These are phyloP conservation scores for Tuber umbilicatum DNA, from an alignment of 495 filamentous ascomycete genomes.

Conservation along the genomic window DNA sequence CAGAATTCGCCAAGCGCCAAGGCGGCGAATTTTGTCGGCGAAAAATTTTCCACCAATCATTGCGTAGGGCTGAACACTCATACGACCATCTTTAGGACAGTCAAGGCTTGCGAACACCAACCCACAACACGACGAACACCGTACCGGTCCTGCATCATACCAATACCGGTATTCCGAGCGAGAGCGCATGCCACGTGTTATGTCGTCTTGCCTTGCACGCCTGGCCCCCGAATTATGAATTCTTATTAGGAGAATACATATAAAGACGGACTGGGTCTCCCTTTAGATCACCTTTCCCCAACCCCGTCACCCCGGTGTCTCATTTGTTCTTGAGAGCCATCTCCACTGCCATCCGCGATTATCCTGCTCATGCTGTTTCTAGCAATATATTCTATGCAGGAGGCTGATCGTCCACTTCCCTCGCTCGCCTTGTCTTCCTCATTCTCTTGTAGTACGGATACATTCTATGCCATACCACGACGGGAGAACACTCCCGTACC, in stretches of 20 bases:
- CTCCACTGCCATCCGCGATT: neutral
- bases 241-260: neutral
- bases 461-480: neutral
- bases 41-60: conserved; percentile 12
- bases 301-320: neutral
- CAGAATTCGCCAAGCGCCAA: conserved; percentile 7
- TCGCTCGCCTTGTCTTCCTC: neutral
- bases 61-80: neutral
- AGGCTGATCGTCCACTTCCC: neutral
- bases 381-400: neutral
- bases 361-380: neutral
- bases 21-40: conserved; percentile 8
- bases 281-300: neutral
- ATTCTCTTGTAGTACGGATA: neutral
- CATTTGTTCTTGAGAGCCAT: neutral
- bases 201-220: neutral
- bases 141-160: neutral
- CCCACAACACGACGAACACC: no score
- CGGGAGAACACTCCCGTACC: neutral
- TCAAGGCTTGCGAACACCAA: no score
- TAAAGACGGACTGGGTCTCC: neutral
- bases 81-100: neutral
- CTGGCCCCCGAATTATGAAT: neutral
- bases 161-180: neutral
- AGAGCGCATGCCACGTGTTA: neutral